phyloP scores from a whole-genome alignment of 2,329 filamentous ascomycete species.

The Apiospora malaysiana region DNA sequence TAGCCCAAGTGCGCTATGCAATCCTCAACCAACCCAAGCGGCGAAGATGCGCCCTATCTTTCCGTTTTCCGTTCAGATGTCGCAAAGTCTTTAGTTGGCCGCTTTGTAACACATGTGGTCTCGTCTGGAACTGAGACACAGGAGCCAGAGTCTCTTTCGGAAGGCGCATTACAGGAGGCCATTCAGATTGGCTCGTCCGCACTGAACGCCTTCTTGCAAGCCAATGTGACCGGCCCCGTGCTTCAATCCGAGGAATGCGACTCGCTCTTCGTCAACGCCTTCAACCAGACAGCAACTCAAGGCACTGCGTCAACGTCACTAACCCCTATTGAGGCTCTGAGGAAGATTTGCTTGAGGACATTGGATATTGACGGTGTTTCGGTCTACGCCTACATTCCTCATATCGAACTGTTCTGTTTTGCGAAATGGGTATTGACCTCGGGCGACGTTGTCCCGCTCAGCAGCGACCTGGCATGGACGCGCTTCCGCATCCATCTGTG shows the following conservation, averaged over 20 bases:
- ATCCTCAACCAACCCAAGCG: not conserved
- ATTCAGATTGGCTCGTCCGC: slow-evolving; percentile 63
- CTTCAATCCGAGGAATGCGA: slow-evolving; percentile 45
- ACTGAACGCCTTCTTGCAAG: slow-evolving; percentile 73
- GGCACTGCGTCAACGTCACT: slow-evolving; percentile 16
- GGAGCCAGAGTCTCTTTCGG: not conserved
- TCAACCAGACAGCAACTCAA: slow-evolving; percentile 27
- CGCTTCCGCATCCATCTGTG: slow-evolving; percentile 75
- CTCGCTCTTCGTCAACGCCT: slow-evolving; percentile 42
- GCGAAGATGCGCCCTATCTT: slow-evolving; percentile 28
- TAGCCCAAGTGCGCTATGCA: not conserved
- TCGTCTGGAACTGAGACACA: not conserved
- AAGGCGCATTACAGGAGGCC: slow-evolving; percentile 22
- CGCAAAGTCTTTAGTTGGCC: slow-evolving; percentile 28
- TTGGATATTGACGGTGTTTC: slow-evolving; percentile 85
- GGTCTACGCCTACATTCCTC: slow-evolving; percentile 82
- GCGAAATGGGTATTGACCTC: slow-evolving; percentile 61
- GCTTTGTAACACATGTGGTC: slow-evolving; percentile 28
- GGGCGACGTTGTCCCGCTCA: slow-evolving; percentile 32
- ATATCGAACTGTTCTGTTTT: slow-evolving; percentile 82
- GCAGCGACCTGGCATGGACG: slow-evolving; percentile 59
- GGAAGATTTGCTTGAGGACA: slow-evolving; percentile 61
- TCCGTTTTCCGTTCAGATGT: slow-evolving; percentile 27
- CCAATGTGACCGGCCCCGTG: slow-evolving; percentile 77
- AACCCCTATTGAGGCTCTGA: slow-evolving; percentile 30